Evolutionary conservation across 805 yeast genomes (phyloP), one percentile per base, ranked within the genome.

Genomic region (Candida lessepsii): DNA sequence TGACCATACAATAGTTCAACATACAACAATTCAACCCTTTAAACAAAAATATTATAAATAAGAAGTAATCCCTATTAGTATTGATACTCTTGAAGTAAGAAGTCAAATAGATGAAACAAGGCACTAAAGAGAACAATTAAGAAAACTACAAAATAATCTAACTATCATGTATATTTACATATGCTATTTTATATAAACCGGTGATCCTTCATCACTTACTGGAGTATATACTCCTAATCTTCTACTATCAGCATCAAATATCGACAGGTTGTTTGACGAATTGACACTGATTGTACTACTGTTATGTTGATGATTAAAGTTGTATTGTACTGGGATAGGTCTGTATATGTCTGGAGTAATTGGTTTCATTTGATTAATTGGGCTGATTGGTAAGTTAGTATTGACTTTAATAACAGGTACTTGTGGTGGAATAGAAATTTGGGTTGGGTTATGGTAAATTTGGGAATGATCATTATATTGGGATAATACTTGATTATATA

Each of bases 161-260:
- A 25, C 16, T 7, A 7, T 7, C 9, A 5, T 28, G 21, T 37
- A 37, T 37, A 37, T 37, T 37, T 35, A 35, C 39, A 36, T 16
- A 37, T 37, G 40, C 27, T 23, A 32, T 23, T 32, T 32, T 32
- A 32, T 39, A 33, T 35, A 36, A 21, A 45, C 32, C 16, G 51
- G 51, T 9, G 49, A 45, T 29, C 59, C 63, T 38, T 51, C 60
- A 35, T 58, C 64, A 40, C 65, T 61, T 17, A 54, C 45, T n/a
- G 71, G 71, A 25, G 70, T 63, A 6, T 53, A 45, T 9, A 53
- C 51, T 3, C 59, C 61, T 30, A 47, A 39, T 33, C 44, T 45
- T 15, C 57, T 47, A 18, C 55, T 45, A 26, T 57, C 65, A 11
- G 46, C 40, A 16, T 45, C 42, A 10, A 50, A 44, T 14, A 39